Evolutionary conservation across 2,329 filamentous ascomycete species (phyloP).

Genomic region (Aphanocladium album): DNA sequence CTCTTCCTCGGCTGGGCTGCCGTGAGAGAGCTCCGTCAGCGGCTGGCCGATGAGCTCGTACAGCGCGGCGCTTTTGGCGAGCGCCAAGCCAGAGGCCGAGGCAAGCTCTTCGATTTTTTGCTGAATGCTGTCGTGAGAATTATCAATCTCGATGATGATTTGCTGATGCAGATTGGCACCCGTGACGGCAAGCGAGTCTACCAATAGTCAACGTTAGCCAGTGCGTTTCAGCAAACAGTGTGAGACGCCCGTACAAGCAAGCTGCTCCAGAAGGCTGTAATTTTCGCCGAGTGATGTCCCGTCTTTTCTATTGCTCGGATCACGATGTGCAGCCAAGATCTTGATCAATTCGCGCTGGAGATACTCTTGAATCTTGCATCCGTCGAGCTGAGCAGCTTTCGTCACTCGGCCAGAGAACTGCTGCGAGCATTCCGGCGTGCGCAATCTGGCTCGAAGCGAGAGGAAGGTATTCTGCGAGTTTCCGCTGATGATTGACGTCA

Average conservation of each 20-base stretch:
- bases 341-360: background rate
- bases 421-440: constrained; percentile 5
- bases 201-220: background rate
- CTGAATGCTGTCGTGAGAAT: background rate
- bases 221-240: too few relatives aligned
- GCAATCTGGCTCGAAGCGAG: constrained; percentile 4
- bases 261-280: constrained; percentile 1
- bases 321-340: background rate
- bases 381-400: background rate
- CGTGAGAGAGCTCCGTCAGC: background rate
- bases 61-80: background rate
- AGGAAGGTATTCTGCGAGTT: background rate
- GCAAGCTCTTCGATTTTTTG: background rate
- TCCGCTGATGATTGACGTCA: background rate
- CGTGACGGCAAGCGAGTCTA: background rate
- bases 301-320: background rate
- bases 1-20: background rate
- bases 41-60: constrained; percentile 1
- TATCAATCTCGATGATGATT: background rate
- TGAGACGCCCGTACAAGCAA: background rate
- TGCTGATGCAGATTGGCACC: background rate
- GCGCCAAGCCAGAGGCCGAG: background rate
- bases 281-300: constrained; percentile 8
- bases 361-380: background rate
- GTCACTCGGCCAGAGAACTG: background rate